Base-by-base conservation (phyloP, 345 rosid genomes). In the Geranium brycei region DNA sequence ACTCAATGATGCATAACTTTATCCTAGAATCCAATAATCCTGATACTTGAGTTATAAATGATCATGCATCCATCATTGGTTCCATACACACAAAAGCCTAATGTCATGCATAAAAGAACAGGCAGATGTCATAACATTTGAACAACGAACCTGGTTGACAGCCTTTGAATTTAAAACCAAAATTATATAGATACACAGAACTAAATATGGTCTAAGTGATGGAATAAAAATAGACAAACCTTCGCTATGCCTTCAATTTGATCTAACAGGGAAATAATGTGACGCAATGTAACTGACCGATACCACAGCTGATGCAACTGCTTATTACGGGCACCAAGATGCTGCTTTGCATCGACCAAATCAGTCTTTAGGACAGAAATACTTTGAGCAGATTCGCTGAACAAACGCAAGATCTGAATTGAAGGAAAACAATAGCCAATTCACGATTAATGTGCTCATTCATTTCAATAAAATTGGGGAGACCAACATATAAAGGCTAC, bases 301-400 rank as follows among this genome's bases (percentile, higher is more conserved):
- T 87, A 95, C 99, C 97, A 95, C 68, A 95, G 66, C 75, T 95
- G 99, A 78, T 95, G 97, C 80, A 95, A 81, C 61, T 95, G 99
- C 77, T 91, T 95, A 78, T 81, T 95, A 72, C 95, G 85, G 53
- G 85, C 69, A 71, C 96, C 96, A 79, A 95, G 91, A 62, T 77
- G 70, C 81, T 66, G 77, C 83, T 91, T 91, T 60, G 97, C 87
- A 35, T 95, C 99, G 59, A 88, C 83, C 84, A 95, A 88, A 83
- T 91, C 91, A 64, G 80, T 77, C 85, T 88, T 95, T 68, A 95
- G 68, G 28, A 73, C 83, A 31, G 75, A 71, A 55, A 91, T 77
- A 65, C 87, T 88, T 57, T 85, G 91, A 60, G 99, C 75, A 69
- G 99, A 95, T 71, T 91, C 97, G 32, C 97, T 88, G 77, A 95